Evolutionary conservation across 306 rosid genomes (phyloP).

Genomic region (Hippophae rhamnoides): DNA sequence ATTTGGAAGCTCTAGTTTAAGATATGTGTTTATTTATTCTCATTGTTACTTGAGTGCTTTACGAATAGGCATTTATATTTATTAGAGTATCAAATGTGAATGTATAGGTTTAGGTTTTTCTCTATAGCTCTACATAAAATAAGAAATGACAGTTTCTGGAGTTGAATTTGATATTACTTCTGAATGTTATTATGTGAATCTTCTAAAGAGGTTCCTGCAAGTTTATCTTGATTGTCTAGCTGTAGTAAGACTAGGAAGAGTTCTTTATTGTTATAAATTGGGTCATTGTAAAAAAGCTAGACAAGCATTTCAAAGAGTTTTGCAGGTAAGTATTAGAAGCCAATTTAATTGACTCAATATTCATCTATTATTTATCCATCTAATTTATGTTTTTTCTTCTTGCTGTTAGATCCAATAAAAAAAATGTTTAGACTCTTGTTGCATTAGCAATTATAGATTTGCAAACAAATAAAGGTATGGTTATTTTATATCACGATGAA

Average conservation of each 20-base stretch:
- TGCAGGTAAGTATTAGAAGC: constrained; percentile 62
- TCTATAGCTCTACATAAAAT: not conserved
- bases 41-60: too few relatives aligned
- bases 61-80: too few relatives aligned
- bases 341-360: constrained; percentile 20
- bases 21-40: too few relatives aligned
- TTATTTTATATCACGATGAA: not conserved
- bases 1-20: too few relatives aligned
- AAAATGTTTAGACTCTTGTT: constrained; percentile 97
- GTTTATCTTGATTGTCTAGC: constrained; percentile 85
- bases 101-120: constrained; percentile 1
- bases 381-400: constrained; percentile 20
- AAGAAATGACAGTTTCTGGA: not conserved
- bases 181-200: constrained; percentile 28
- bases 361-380: constrained; percentile 16
- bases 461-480: constrained; percentile 63
- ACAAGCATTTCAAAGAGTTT: constrained; percentile 85
- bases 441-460: constrained; percentile 87
- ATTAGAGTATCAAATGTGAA: too few relatives aligned
- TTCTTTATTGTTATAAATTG: constrained; percentile 88
- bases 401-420: constrained; percentile 71
- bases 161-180: constrained; percentile 19
- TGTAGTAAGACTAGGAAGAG: constrained; percentile 94
- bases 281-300: constrained; percentile 90
- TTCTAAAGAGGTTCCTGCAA: constrained; percentile 71